phyloP scores from a whole-genome alignment of 2,329 filamentous ascomycete genomes.

The Cytospora chrysosperma region DNA sequence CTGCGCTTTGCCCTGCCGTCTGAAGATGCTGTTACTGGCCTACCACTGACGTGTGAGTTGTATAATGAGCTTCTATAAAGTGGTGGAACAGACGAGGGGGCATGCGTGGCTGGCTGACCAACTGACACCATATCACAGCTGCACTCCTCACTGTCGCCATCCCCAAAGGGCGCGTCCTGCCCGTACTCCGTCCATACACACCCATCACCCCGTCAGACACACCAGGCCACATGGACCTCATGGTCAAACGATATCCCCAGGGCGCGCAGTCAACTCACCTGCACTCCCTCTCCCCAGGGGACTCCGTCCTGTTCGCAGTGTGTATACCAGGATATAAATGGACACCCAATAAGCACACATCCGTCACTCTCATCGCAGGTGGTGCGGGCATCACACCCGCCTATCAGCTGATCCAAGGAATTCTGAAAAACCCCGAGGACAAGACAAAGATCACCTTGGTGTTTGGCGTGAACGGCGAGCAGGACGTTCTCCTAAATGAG shows the following conservation, averaged over 20 bases:
- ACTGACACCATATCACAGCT: slow-evolving; percentile 34
- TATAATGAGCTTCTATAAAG: neutral
- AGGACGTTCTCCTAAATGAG: slow-evolving; percentile 57
- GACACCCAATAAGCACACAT: slow-evolving; percentile 47
- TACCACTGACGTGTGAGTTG: slow-evolving; percentile 48
- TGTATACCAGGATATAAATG: slow-evolving; percentile 55
- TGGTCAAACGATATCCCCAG: slow-evolving; percentile 67
- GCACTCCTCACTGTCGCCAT: slow-evolving; percentile 61
- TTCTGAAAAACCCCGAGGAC: slow-evolving; percentile 61
- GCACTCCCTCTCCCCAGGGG: slow-evolving; percentile 63
- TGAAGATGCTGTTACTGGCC: slow-evolving; percentile 45
- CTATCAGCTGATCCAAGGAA: slow-evolving; percentile 62
- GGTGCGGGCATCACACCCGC: slow-evolving; percentile 72
- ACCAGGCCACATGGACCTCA: slow-evolving; percentile 58
- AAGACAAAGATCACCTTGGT: slow-evolving; percentile 63
- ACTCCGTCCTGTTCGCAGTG: slow-evolving; percentile 57
- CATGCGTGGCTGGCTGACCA: neutral
- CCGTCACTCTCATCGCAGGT: slow-evolving; percentile 66
- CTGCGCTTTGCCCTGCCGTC: slow-evolving; percentile 56
- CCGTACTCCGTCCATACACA: slow-evolving; percentile 65
- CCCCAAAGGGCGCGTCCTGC: slow-evolving; percentile 56
- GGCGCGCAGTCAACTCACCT: slow-evolving; percentile 65
- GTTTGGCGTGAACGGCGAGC: slow-evolving; percentile 64
- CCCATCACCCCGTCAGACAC: slow-evolving; percentile 55
- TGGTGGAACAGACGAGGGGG: no score